Percentiles rank a stretch among this genome's conserved stretches.
phyloP scores from a whole-genome alignment of 345 rosid species.

The Erucastrum elatum region DNA sequence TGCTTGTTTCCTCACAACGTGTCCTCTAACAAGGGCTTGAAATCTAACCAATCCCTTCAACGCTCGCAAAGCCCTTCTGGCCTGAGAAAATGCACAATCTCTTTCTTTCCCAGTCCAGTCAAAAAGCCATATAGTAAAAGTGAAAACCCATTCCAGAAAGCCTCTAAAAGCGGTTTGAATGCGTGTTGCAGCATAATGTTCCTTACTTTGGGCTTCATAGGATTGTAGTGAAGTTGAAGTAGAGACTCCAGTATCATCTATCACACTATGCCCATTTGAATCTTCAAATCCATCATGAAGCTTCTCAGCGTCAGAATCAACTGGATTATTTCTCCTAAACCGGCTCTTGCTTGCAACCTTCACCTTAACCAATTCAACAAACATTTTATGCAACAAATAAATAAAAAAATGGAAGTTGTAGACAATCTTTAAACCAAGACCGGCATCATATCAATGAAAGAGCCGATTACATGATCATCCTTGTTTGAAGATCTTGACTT shows the following conservation, averaged over 20 bases:
- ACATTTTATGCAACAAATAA: not conserved
- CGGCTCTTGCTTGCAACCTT: slow-evolving; percentile 51
- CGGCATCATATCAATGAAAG: not conserved
- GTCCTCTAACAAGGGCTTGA: slow-evolving; percentile 97
- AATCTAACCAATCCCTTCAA: slow-evolving; percentile 94
- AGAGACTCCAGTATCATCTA: slow-evolving; percentile 52
- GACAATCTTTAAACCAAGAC: not conserved
- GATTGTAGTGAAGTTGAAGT: slow-evolving; percentile 55
- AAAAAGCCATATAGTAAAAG: not conserved
- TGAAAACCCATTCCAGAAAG: slow-evolving; percentile 58
- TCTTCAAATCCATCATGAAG: slow-evolving; percentile 58
- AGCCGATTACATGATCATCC: slow-evolving; percentile 56
- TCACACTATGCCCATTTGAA: slow-evolving; percentile 36
- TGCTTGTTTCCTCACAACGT: slow-evolving; percentile 98
- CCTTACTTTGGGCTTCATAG: slow-evolving; percentile 47
- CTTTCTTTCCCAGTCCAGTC: slow-evolving; percentile 9
- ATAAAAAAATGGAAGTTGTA: not conserved
- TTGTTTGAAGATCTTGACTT: slow-evolving; percentile 66
- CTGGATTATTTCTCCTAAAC: slow-evolving; percentile 59
- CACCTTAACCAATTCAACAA: slow-evolving; percentile 43
- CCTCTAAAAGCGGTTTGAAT: slow-evolving; percentile 95
- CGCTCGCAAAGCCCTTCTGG: slow-evolving; percentile 95
- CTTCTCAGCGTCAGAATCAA: slow-evolving; percentile 57
- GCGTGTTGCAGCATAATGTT: slow-evolving; percentile 75
- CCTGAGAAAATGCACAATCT: slow-evolving; percentile 48